phyloP scores from a whole-genome alignment of 2,329 filamentous ascomycete species.

The Trichoderma sp. region DNA sequence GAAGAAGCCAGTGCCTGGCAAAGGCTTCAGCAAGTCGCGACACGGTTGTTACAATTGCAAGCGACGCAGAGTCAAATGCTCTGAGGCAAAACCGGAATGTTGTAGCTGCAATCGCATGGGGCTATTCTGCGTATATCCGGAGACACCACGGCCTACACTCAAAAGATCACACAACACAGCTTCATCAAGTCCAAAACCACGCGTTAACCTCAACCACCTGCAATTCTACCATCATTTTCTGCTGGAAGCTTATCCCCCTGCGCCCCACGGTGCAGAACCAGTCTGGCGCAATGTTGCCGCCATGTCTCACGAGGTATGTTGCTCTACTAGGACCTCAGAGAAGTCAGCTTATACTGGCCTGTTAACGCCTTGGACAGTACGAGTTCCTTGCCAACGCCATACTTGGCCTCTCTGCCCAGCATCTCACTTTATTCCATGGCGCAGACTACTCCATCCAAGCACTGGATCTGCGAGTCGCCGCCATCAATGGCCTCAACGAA shows the following conservation, averaged over 20 bases:
- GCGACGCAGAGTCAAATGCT: constrained; percentile 45
- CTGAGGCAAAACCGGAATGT: constrained; percentile 36
- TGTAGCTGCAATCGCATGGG: constrained; percentile 36
- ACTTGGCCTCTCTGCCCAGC: constrained; percentile 40
- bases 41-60: constrained; percentile 34
- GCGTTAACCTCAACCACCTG: constrained; percentile 45
- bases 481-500: constrained; percentile 37
- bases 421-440: constrained; percentile 30
- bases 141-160: not conserved
- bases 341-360: not conserved
- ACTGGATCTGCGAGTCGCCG: constrained; percentile 36
- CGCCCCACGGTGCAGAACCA: constrained; percentile 36
- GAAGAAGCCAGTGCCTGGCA: constrained; percentile 31
- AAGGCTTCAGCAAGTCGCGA: constrained; percentile 27
- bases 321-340: no score
- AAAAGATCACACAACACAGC: not conserved
- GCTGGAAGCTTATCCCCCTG: constrained; percentile 41
- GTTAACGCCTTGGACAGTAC: constrained; percentile 28
- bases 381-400: constrained; percentile 43
- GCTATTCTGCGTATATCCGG: constrained; percentile 36
- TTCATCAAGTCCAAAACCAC: not conserved
- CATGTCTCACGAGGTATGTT: constrained; percentile 36
- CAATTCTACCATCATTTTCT: constrained; percentile 54
- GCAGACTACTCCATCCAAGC: constrained; percentile 29
- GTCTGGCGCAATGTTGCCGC: constrained; percentile 39